Percentiles rank a stretch among this genome's conserved stretches.
These are phyloP conservation scores for Exophiala viscosa DNA, from an alignment of 2,329 filamentous ascomycete genomes.

Conservation along the genomic window DNA sequence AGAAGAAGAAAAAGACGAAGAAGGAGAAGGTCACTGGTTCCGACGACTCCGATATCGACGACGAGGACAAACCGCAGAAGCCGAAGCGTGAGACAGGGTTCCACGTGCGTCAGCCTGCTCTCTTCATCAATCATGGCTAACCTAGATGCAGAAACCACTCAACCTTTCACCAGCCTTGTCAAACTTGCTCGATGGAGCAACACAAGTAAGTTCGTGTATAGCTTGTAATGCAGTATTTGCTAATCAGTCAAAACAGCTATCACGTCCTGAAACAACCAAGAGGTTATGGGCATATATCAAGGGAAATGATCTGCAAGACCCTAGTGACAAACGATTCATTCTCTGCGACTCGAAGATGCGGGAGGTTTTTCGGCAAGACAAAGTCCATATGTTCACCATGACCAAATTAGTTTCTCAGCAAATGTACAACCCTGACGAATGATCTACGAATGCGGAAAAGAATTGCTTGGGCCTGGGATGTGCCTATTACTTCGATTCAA, in stretches of 20 bases:
- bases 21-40: slow-evolving; percentile 46
- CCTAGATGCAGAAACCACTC: slow-evolving; percentile 40
- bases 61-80: slow-evolving; percentile 59
- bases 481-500: too few relatives aligned
- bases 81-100: slow-evolving; percentile 81
- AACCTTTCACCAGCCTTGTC: slow-evolving; percentile 45
- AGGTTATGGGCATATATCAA: slow-evolving; percentile 96
- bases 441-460: slow-evolving; percentile 16
- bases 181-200: slow-evolving; percentile 43
- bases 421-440: slow-evolving; percentile 79
- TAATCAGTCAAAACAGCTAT: slow-evolving; percentile 57
- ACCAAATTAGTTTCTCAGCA: slow-evolving; percentile 92
- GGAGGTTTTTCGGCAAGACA: slow-evolving; percentile 84
- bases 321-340: slow-evolving; percentile 86
- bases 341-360: slow-evolving; percentile 87
- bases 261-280: slow-evolving; percentile 92
- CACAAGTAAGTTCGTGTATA: slow-evolving; percentile 37
- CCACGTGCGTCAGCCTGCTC: slow-evolving; percentile 55
- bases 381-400: slow-evolving; percentile 99
- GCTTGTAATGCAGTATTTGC: slow-evolving; percentile 1
- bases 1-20: slow-evolving; percentile 59
- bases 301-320: slow-evolving; percentile 80
- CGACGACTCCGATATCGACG: slow-evolving; percentile 74
- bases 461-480: neutral
- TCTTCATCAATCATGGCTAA: slow-evolving; percentile 6